Percentiles rank a stretch among this genome's conserved stretches.
Conservation (phyloP, 179 eudicot genomes). For the Vitellaria paradoxa region DNA sequence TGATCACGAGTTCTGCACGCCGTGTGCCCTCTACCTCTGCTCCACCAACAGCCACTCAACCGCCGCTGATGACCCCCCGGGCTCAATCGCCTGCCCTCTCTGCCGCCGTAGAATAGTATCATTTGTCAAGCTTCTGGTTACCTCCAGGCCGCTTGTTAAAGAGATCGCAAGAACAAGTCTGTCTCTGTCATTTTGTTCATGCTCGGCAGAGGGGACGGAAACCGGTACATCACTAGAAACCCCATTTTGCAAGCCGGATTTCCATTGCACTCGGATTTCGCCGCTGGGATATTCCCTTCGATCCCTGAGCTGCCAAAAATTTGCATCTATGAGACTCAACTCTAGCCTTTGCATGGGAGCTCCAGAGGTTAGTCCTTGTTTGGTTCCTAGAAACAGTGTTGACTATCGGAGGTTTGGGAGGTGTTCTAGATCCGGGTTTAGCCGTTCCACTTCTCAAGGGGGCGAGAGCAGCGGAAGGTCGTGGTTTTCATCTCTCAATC, state of each 20-base stretch:
- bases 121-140: conserved; percentile 54
- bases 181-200: conserved; percentile 60
- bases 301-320: conserved; percentile 58
- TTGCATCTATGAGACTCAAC: conserved; percentile 46
- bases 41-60: conserved; percentile 54
- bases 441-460: conserved; percentile 53
- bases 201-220: conserved; percentile 47
- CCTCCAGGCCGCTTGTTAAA: conserved; percentile 35
- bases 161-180: conserved; percentile 54
- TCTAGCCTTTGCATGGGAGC: conserved; percentile 60
- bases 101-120: conserved; percentile 83
- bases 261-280: conserved; percentile 30
- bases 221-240: conserved; percentile 35
- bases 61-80: conserved; percentile 51
- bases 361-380: conserved; percentile 40
- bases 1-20: conserved; percentile 80
- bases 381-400: conserved; percentile 30
- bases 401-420: conserved; percentile 22
- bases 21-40: conserved; percentile 84
- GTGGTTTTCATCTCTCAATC: conserved; percentile 79
- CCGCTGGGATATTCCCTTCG: conserved; percentile 55
- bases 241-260: conserved; percentile 58
- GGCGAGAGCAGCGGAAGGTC: conserved; percentile 49
- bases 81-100: conserved; percentile 78
- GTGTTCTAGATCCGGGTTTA: conserved; percentile 48